These are phyloP conservation scores for Amphichorda felina DNA, from an alignment of 2,329 filamentous ascomycete genomes.

Conservation along the genomic window DNA sequence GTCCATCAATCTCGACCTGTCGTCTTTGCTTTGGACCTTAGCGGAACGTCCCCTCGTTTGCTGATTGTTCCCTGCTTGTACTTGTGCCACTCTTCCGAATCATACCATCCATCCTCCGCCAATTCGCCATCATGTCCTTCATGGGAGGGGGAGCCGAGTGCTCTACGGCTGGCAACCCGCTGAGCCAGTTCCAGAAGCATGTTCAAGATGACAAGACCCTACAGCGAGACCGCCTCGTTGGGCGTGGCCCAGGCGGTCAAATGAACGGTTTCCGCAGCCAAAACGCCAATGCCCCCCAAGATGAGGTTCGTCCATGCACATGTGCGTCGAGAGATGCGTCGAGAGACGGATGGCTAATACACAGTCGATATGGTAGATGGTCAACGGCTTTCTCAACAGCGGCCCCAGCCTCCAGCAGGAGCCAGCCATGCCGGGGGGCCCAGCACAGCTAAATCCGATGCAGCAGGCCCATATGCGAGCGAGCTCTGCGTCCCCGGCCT, in stretches of 20 bases:
- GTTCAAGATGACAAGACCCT: conserved; percentile 92
- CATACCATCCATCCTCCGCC: too few relatives aligned
- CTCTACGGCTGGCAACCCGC: conserved; percentile 88
- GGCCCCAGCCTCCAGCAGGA: conserved; percentile 46
- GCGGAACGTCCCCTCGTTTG: background rate
- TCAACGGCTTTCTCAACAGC: conserved; percentile 87
- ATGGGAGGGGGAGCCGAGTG: conserved; percentile 90
- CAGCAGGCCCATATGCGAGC: conserved; percentile 40
- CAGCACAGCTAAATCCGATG: conserved; percentile 33
- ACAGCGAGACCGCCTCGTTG: conserved; percentile 79
- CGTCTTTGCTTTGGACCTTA: background rate
- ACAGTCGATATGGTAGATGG: too few relatives aligned
- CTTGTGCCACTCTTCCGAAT: background rate
- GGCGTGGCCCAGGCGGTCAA: conserved; percentile 56
- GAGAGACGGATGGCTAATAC: too few relatives aligned
- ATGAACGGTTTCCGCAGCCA: conserved; percentile 69
- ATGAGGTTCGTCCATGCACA: conserved; percentile 44
- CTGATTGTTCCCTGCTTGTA: background rate
- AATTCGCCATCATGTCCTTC: conserved; percentile 73
- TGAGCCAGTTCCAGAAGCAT: conserved; percentile 96
- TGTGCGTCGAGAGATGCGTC: too few relatives aligned
- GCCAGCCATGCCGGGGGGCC: conserved; percentile 36
- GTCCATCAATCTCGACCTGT: background rate
- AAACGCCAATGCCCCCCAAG: conserved; percentile 56
- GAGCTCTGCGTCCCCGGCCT: conserved; percentile 40